A percentile compares a stretch with the other conserved stretches of the same genome.
These are phyloP conservation scores for Penstemon davidsonii DNA, from an alignment of 257 asterid species.

Conservation along the genomic window DNA sequence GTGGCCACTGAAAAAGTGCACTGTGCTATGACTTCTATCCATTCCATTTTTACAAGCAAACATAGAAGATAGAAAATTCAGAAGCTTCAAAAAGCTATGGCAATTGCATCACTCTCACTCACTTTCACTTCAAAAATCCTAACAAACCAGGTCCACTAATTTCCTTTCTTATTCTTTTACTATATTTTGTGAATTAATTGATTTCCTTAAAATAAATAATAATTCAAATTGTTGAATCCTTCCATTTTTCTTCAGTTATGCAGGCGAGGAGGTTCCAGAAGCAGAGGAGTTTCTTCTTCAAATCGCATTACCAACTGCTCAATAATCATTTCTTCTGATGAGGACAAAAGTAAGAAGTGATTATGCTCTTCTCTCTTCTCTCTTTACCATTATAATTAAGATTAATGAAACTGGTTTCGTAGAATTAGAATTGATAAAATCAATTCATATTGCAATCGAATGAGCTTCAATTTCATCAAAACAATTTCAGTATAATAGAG, in stretches of 20 bases:
- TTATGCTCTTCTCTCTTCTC: neutral
- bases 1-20: conserved; percentile 38
- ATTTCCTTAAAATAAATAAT: neutral
- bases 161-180: neutral
- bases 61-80: conserved; percentile 13
- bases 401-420: neutral
- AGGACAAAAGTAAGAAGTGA: conserved; percentile 44
- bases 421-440: neutral
- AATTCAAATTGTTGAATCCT: neutral
- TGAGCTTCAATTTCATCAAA: neutral
- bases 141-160: conserved; percentile 37
- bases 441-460: too few species aligned
- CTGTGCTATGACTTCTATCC: conserved; percentile 12
- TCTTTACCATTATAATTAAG: neutral
- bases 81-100: conserved; percentile 44
- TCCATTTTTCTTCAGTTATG: conserved; percentile 30
- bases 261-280: conserved; percentile 27
- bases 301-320: conserved; percentile 43
- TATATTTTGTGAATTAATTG: neutral
- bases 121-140: conserved; percentile 42
- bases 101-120: conserved; percentile 58
- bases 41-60: conserved; percentile 21
- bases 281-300: conserved; percentile 29
- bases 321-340: conserved; percentile 28
- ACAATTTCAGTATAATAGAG: conserved; percentile 3